Conservation (phyloP, 345 rosid genomes). For the Heritiera fomes region DNA sequence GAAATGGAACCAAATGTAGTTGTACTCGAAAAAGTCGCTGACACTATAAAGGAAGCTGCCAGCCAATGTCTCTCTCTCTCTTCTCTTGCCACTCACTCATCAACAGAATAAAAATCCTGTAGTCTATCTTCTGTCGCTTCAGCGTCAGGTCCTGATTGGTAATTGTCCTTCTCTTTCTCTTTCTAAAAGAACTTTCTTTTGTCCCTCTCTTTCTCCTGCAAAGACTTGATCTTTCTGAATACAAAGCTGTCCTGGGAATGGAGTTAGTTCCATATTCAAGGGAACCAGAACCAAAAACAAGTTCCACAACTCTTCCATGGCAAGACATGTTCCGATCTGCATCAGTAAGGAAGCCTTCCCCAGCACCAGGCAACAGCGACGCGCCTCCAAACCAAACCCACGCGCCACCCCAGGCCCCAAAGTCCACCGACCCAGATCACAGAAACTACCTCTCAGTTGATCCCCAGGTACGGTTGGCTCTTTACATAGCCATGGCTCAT, state of each 20-base stretch:
- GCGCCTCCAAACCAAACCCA: constrained; percentile 32
- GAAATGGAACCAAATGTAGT: background rate
- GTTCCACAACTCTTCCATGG: constrained; percentile 65
- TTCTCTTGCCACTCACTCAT: background rate
- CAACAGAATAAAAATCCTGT: background rate
- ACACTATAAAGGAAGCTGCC: background rate
- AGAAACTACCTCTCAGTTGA: constrained; percentile 50
- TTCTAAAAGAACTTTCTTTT: background rate
- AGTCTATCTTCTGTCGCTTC: background rate
- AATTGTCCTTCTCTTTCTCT: background rate
- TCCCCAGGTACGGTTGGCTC: constrained; percentile 83
- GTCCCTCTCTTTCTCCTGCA: constrained; percentile 5
- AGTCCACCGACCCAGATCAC: constrained; percentile 27
- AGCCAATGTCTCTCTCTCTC: background rate
- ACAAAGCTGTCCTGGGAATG: constrained; percentile 39
- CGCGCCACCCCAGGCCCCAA: constrained; percentile 27
- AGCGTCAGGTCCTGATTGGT: constrained; percentile 15
- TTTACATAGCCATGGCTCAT: constrained; percentile 98
- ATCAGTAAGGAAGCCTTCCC: constrained; percentile 64
- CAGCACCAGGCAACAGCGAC: constrained; percentile 29
- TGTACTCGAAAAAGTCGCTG: background rate
- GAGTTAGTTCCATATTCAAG: constrained; percentile 68
- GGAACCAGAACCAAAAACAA: constrained; percentile 51
- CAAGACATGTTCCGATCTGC: constrained; percentile 97
- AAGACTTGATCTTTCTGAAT: constrained; percentile 5